Conservation (phyloP, 805 yeast species). For the Teunomyces gatunensis region DNA sequence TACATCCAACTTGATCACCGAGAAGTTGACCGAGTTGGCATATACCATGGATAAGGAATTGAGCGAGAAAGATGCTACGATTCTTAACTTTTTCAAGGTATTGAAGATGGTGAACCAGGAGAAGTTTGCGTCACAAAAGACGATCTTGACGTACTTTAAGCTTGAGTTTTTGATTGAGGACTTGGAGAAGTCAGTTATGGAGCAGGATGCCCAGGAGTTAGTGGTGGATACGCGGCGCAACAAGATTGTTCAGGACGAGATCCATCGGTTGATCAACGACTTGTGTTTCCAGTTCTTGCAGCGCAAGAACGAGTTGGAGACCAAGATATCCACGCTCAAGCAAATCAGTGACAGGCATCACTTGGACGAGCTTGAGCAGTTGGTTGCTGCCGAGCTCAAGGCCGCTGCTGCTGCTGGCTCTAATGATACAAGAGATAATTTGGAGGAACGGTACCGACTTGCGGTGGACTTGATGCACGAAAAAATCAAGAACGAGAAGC, state of each 20-base stretch:
- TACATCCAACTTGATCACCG: slow-evolving; percentile 34
- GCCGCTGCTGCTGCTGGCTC: not conserved
- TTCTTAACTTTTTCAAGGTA: slow-evolving; percentile 25
- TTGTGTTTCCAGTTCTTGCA: slow-evolving; percentile 34
- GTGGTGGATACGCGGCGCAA: slow-evolving; percentile 27
- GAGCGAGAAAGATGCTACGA: slow-evolving; percentile 33
- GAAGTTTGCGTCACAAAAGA: slow-evolving; percentile 28
- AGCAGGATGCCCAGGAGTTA: slow-evolving; percentile 12
- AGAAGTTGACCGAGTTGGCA: slow-evolving; percentile 37
- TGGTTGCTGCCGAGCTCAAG: not conserved
- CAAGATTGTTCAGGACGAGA: slow-evolving; percentile 40
- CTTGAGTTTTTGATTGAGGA: slow-evolving; percentile 33
- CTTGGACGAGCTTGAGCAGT: not conserved
- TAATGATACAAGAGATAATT: not conserved
- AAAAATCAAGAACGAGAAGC: slow-evolving; percentile 18
- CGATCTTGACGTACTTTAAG: slow-evolving; percentile 26
- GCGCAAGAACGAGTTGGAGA: slow-evolving; percentile 27
- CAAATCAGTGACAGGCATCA: slow-evolving; percentile 12
- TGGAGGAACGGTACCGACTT: slow-evolving; percentile 14
- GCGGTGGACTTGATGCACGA: slow-evolving; percentile 28
- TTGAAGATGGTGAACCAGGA: slow-evolving; percentile 20
- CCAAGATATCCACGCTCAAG: slow-evolving; percentile 10
- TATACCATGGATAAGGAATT: slow-evolving; percentile 38
- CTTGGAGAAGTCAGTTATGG: slow-evolving; percentile 13
- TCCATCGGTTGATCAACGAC: slow-evolving; percentile 38